These are phyloP conservation scores for Meredithiella fracta DNA, from an alignment of 2,329 filamentous ascomycete species.

Conservation along the genomic window DNA sequence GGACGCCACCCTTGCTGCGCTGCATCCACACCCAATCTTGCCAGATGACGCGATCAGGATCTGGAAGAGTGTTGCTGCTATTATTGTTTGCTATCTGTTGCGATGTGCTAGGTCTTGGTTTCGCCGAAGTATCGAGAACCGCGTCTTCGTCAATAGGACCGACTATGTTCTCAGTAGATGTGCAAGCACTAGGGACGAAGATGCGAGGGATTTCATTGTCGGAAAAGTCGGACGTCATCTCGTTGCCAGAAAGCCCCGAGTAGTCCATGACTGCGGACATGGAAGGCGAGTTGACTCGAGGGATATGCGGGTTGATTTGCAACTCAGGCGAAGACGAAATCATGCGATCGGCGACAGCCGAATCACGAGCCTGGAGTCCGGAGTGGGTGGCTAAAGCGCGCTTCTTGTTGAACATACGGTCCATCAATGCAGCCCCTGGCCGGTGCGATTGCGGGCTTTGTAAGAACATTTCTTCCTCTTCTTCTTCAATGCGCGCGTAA, in stretches of 20 bases:
- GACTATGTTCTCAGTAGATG: constrained; percentile 34
- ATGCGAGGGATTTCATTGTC: constrained; percentile 40
- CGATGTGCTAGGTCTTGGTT: constrained; percentile 2
- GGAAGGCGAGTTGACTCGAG: constrained; percentile 28
- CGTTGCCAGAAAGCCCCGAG: constrained; percentile 45
- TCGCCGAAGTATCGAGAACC: constrained; percentile 8
- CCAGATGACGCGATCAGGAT: constrained; percentile 80
- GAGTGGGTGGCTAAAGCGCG: not conserved
- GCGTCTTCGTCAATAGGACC: constrained; percentile 23
- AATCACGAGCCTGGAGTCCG: constrained; percentile 13
- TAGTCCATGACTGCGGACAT: constrained; percentile 48
- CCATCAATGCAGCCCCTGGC: constrained; percentile 15
- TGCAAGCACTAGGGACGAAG: constrained; percentile 3
- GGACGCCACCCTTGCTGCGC: constrained; percentile 64
- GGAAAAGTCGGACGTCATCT: constrained; percentile 71
- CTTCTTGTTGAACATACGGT: constrained; percentile 13
- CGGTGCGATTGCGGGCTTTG: constrained; percentile 45
- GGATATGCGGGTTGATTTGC: constrained; percentile 23
- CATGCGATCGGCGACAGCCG: constrained; percentile 25
- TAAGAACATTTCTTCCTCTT: constrained; percentile 68
- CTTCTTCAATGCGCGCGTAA: constrained; percentile 71
- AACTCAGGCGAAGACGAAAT: constrained; percentile 48
- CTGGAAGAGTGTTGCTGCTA: constrained; percentile 34
- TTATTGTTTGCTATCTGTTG: constrained; percentile 20
- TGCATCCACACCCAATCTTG: constrained; percentile 80